Evolutionary conservation across 495 filamentous ascomycete genomes (phyloP).

Genomic region (Talaromyces nanjingensis): DNA sequence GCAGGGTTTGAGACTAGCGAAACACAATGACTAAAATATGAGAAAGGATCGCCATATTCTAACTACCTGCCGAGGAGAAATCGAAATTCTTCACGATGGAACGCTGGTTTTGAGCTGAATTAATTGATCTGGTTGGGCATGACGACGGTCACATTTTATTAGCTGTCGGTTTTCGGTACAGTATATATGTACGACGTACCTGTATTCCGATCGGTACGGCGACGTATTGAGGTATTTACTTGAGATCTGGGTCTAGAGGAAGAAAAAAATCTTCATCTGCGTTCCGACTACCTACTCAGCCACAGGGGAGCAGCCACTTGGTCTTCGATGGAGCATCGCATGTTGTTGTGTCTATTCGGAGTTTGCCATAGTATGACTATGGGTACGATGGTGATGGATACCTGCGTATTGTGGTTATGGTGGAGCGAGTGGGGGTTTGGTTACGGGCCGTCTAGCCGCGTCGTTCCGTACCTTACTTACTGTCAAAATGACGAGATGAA

Average conservation of each 20-base stretch:
- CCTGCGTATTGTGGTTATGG: neutral
- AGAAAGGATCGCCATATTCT: neutral
- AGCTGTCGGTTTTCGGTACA: neutral
- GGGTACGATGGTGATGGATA: neutral
- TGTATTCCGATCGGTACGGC: neutral
- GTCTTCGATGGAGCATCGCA: neutral
- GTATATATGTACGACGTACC: neutral
- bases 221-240: neutral
- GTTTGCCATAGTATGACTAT: neutral
- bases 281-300: neutral
- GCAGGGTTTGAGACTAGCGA: neutral
- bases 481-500: neutral
- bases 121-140: neutral
- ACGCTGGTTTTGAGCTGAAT: neutral
- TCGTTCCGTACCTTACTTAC: slow-evolving; percentile 1
- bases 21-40: neutral
- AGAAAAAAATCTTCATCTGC: neutral
- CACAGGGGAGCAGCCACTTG: neutral
- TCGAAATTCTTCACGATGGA: neutral
- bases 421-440: neutral
- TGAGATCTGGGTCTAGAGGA: neutral
- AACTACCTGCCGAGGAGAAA: neutral
- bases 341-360: neutral
- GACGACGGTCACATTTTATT: neutral
- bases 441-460: slow-evolving; percentile 1